phyloP scores from a whole-genome alignment of 306 rosid species.

The Sicyos edulis region DNA sequence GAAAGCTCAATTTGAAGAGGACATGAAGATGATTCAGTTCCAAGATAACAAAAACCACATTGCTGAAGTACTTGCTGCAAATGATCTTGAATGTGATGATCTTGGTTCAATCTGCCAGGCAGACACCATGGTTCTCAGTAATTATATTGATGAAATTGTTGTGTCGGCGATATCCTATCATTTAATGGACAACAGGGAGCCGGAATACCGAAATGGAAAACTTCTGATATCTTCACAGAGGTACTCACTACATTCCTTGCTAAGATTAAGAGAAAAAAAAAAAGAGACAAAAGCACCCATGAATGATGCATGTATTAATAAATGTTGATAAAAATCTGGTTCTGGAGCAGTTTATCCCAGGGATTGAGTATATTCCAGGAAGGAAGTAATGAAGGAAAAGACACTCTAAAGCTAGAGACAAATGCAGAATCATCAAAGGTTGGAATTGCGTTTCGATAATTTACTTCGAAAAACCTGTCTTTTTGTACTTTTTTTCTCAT shows the following conservation, averaged over 20 bases:
- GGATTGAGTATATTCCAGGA: conserved; percentile 81
- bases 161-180: conserved; percentile 69
- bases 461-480: neutral
- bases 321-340: conserved; percentile 13
- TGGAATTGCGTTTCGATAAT: conserved; percentile 6
- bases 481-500: neutral
- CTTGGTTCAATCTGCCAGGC: conserved; percentile 55
- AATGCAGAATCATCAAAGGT: conserved; percentile 73
- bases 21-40: conserved; percentile 54
- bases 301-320: neutral
- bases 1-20: conserved; percentile 66
- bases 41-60: conserved; percentile 89
- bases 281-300: neutral
- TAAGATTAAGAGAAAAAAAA: too few relatives aligned
- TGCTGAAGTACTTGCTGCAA: conserved; percentile 70
- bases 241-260: conserved; percentile 30
- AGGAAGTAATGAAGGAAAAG: conserved; percentile 54
- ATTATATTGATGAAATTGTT: conserved; percentile 69
- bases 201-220: conserved; percentile 85
- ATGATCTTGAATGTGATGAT: conserved; percentile 82
- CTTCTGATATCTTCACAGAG: conserved; percentile 73
- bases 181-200: conserved; percentile 58
- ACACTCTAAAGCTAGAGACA: conserved; percentile 47
- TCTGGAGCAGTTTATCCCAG: conserved; percentile 71
- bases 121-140: conserved; percentile 56